phyloP scores from a whole-genome alignment of 1,284 basidiomycete genomes.

The Trichosporon asahii region DNA sequence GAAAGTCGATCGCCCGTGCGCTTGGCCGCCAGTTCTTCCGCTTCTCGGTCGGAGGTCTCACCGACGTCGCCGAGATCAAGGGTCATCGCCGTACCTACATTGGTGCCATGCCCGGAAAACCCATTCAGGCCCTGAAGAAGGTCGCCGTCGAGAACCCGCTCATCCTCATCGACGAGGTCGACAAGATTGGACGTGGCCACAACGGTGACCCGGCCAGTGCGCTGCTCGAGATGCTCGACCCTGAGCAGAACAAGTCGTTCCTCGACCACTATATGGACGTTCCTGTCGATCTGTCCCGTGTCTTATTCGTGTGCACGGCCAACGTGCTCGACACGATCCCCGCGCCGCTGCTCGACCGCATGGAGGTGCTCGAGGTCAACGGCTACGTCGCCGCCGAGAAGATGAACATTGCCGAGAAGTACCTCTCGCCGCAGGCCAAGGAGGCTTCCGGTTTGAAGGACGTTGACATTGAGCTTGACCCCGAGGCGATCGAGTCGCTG shows the following conservation, averaged over 20 bases:
- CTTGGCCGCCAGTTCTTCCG: constrained; percentile 51
- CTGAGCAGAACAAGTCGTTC: constrained; percentile 94
- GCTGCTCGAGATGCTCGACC: constrained; percentile 92
- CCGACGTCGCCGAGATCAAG: constrained; percentile 98
- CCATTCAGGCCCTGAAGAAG: constrained; percentile 94
- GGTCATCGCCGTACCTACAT: constrained; percentile 96
- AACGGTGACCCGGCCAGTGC: constrained; percentile 96
- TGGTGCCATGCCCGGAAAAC: constrained; percentile 93
- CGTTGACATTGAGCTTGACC: constrained; percentile 73
- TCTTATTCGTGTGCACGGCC: constrained; percentile 96
- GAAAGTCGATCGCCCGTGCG: constrained; percentile 65
- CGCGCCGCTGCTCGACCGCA: constrained; percentile 89
- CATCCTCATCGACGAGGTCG: constrained; percentile 95
- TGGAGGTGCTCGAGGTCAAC: constrained; percentile 95
- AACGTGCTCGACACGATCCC: constrained; percentile 95
- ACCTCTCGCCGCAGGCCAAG: constrained; percentile 91
- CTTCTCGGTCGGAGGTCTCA: constrained; percentile 94
- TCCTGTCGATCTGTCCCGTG: constrained; percentile 90
- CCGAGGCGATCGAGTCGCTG: constrained; percentile 77
- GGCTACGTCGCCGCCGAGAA: constrained; percentile 98
- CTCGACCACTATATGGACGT: constrained; percentile 98
- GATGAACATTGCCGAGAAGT: constrained; percentile 82
- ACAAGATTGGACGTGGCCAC: constrained; percentile 87
- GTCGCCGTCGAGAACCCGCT: constrained; percentile 97
- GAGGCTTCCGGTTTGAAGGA: constrained; percentile 81